phyloP scores from a whole-genome alignment of 169 alveolate species.

The Plasmodium yoelii region DNA sequence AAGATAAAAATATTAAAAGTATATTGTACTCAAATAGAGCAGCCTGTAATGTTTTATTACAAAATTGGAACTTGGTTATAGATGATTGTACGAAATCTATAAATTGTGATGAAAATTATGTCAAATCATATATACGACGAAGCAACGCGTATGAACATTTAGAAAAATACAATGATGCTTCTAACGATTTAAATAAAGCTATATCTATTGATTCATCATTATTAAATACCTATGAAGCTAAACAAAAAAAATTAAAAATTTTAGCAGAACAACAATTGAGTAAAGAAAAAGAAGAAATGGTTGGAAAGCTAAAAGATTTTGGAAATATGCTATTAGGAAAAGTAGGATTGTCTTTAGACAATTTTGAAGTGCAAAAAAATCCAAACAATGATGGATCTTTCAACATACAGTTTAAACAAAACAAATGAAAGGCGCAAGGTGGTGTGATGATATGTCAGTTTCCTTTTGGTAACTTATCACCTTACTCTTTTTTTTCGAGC shows the following conservation, averaged over 20 bases:
- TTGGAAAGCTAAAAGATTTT: constrained; percentile 94
- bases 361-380: constrained; percentile 94
- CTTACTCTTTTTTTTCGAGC: neutral
- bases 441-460: no score
- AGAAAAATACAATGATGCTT: constrained; percentile 90
- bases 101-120: constrained; percentile 25
- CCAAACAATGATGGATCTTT: constrained; percentile 93
- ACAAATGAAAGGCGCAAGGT: constrained; percentile 23
- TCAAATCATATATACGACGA: constrained; percentile 86
- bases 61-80: constrained; percentile 84
- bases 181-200: constrained; percentile 89
- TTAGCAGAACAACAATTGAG: constrained; percentile 89
- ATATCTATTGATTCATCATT: constrained; percentile 87
- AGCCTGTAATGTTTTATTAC: constrained; percentile 87
- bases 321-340: constrained; percentile 95
- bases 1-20: constrained; percentile 79
- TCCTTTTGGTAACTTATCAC: neutral
- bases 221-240: constrained; percentile 75
- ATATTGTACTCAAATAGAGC: constrained; percentile 87
- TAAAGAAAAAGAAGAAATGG: constrained; percentile 94
- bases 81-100: constrained; percentile 76
- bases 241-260: constrained; percentile 50
- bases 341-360: constrained; percentile 94
- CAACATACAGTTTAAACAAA: constrained; percentile 93
- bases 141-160: constrained; percentile 88